These are phyloP conservation scores for Dicorynia guianensis DNA, from an alignment of 306 rosid species.

Conservation along the genomic window DNA sequence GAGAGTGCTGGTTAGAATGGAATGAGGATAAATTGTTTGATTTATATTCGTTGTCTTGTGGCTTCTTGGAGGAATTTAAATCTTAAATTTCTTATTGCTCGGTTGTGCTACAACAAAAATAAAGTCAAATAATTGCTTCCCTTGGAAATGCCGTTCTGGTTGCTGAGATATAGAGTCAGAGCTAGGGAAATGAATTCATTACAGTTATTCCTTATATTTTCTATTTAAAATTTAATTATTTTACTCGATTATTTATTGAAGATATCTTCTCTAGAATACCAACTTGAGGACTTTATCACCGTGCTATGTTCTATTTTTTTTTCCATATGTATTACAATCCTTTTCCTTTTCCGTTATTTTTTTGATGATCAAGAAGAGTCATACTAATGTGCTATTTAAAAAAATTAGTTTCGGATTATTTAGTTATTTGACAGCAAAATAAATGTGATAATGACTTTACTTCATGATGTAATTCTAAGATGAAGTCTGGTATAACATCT, in stretches of 20 bases:
- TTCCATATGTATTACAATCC: neutral
- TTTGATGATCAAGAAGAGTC: neutral
- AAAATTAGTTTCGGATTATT: neutral
- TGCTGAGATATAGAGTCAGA: slow-evolving; percentile 19
- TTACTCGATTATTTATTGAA: slow-evolving; percentile 20
- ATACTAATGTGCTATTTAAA: neutral
- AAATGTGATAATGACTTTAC: neutral
- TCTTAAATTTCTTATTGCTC: neutral
- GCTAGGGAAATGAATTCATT: slow-evolving; percentile 3
- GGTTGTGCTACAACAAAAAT: neutral
- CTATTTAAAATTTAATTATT: slow-evolving; percentile 3
- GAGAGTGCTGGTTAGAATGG: slow-evolving; percentile 31
- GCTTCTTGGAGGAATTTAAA: neutral
- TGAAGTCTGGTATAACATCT: neutral
- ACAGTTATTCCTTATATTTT: slow-evolving; percentile 28
- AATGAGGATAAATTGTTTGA: slow-evolving; percentile 22
- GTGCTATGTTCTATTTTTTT: neutral
- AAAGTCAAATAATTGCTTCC: neutral
- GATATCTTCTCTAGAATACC: neutral
- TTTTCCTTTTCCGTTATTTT: neutral
- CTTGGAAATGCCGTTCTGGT: neutral
- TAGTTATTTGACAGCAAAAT: slow-evolving; percentile 3
- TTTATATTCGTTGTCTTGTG: neutral
- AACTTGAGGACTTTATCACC: slow-evolving; percentile 17
- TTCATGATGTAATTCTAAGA: too few relatives aligned